Conservation (phyloP, 2,329 filamentous ascomycete species). For the Talaromyces sp. region DNA sequence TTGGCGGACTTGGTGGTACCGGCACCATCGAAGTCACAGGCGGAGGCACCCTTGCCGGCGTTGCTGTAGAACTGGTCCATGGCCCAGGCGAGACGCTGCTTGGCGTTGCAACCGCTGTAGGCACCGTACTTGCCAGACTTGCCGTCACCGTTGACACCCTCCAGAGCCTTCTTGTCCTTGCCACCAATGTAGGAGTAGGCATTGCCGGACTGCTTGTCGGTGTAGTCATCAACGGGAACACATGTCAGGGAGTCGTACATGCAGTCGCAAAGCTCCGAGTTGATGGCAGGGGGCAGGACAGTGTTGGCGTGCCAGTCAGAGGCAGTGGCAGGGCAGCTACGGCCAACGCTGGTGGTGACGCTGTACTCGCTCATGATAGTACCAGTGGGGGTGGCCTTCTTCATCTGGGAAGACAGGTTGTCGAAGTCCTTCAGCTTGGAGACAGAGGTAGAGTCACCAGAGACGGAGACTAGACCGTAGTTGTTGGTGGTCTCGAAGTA, state of each 20-base stretch:
- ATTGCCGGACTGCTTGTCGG: slow-evolving; percentile 61
- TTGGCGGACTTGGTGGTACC: slow-evolving; percentile 39
- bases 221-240: slow-evolving; percentile 62
- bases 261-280: slow-evolving; percentile 78
- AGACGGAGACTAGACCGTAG: slow-evolving; percentile 70
- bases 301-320: slow-evolving; percentile 69
- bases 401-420: slow-evolving; percentile 70
- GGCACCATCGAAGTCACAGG: slow-evolving; percentile 51
- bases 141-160: slow-evolving; percentile 44
- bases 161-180: slow-evolving; percentile 34
- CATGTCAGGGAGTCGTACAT: slow-evolving; percentile 78
- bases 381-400: slow-evolving; percentile 66
- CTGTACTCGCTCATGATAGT: slow-evolving; percentile 70
- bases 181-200: slow-evolving; percentile 65
- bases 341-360: slow-evolving; percentile 69
- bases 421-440: slow-evolving; percentile 74
- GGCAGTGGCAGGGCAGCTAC: slow-evolving; percentile 69
- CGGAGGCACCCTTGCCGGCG: slow-evolving; percentile 37
- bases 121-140: slow-evolving; percentile 50
- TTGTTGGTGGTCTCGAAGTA: slow-evolving; percentile 92
- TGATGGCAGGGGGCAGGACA: slow-evolving; percentile 78
- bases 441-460: slow-evolving; percentile 59
- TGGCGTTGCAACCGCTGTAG: slow-evolving; percentile 51
- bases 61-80: slow-evolving; percentile 51
- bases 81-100: slow-evolving; percentile 51